phyloP scores from a whole-genome alignment of 176 grass and related monocot species.

The Carex littledalei region DNA sequence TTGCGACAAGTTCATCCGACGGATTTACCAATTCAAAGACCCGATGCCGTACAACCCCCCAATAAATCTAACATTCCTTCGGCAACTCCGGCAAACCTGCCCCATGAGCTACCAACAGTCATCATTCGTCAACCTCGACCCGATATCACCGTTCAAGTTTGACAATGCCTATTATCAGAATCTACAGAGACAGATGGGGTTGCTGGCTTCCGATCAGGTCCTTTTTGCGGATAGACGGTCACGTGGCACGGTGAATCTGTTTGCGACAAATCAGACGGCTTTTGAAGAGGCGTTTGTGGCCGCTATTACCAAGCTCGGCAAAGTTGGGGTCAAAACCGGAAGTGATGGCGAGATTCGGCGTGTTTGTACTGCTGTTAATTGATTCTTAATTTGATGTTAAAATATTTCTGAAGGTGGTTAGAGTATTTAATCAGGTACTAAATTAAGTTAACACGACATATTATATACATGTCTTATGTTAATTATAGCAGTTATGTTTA shows the following conservation, averaged over 20 bases:
- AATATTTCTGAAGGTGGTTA: not conserved
- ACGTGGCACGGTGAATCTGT: slow-evolving; percentile 52
- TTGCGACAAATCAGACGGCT: slow-evolving; percentile 57
- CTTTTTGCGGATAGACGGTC: slow-evolving; percentile 67
- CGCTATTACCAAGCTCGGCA: slow-evolving; percentile 59
- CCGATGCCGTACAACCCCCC: slow-evolving; percentile 50
- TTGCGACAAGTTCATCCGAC: slow-evolving; percentile 75
- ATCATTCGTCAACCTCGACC: slow-evolving; percentile 45
- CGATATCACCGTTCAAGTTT: slow-evolving; percentile 42
- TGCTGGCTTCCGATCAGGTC: slow-evolving; percentile 71
- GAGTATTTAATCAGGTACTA: not conserved
- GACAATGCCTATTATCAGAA: slow-evolving; percentile 88
- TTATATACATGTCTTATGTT: too few relatives aligned
- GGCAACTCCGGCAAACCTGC: slow-evolving; percentile 50
- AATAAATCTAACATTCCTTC: slow-evolving; percentile 62
- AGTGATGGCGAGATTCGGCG: slow-evolving; percentile 54
- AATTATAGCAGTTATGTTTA: too few relatives aligned
- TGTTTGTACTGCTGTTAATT: slow-evolving; percentile 63
- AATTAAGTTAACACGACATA: not conserved
- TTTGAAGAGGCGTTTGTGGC: slow-evolving; percentile 54
- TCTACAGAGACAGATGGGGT: slow-evolving; percentile 60
- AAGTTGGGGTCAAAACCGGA: slow-evolving; percentile 54
- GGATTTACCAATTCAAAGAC: slow-evolving; percentile 77
- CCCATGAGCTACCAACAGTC: slow-evolving; percentile 43
- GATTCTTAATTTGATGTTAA: not conserved